Percentiles rank a stretch among this genome's conserved stretches.
Evolutionary conservation across 768 basidiomycete species (phyloP).

Genomic region (Termitomyces sp.): DNA sequence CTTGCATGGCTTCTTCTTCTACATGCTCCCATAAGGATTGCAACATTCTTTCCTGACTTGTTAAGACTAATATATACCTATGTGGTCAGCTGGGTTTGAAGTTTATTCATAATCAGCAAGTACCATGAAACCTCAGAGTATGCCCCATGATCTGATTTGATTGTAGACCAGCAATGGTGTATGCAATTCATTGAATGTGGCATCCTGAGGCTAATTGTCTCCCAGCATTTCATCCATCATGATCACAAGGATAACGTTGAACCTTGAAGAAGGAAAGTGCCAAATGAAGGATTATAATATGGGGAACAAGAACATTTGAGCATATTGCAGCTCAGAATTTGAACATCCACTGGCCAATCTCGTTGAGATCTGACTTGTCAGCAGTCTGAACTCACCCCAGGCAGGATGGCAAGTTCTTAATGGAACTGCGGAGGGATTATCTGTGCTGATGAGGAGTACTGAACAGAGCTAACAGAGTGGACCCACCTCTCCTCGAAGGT

Average conservation of each 20-base stretch:
- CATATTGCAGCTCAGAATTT: too few relatives aligned
- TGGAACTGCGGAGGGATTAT: too few relatives aligned
- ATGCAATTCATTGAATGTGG: background rate
- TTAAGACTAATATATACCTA: background rate
- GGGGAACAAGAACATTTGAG: conserved; percentile 10
- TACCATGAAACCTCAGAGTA: background rate
- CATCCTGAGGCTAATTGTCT: too few relatives aligned
- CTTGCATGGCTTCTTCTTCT: conserved; percentile 15
- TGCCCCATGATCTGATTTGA: background rate
- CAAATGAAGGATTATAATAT: background rate
- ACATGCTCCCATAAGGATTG: conserved; percentile 9
- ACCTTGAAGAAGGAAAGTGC: conserved; percentile 10
- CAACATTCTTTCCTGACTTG: background rate
- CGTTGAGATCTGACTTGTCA: too few relatives aligned
- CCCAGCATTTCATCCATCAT: conserved; percentile 14
- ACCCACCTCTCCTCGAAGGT: too few relatives aligned
- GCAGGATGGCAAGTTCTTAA: too few relatives aligned
- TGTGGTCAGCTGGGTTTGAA: background rate
- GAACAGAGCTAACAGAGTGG: too few relatives aligned
- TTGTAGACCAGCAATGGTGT: conserved; percentile 8
- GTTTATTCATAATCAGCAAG: conserved; percentile 9
- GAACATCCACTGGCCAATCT: too few relatives aligned
- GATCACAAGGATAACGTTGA: conserved; percentile 16
- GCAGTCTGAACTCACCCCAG: too few relatives aligned
- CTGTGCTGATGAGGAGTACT: too few relatives aligned